phyloP scores from a whole-genome alignment of 1,284 basidiomycete species.

The Microbotryum scabiosae region DNA sequence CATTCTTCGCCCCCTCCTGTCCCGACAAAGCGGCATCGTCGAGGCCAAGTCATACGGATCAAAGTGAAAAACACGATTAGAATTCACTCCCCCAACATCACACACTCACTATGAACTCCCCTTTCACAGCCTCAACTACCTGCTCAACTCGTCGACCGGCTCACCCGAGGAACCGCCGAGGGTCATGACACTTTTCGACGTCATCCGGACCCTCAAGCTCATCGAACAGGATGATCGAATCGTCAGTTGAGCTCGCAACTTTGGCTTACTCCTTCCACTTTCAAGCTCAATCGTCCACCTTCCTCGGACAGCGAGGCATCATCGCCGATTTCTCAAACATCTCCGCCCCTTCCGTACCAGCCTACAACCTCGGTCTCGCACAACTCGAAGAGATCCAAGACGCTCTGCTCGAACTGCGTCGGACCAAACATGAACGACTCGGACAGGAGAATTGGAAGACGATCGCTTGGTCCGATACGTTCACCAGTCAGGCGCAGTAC shows the following conservation, averaged over 20 bases:
- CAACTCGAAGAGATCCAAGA: slow-evolving; percentile 44
- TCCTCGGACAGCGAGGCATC: slow-evolving; percentile 36
- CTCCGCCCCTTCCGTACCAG: slow-evolving; percentile 39
- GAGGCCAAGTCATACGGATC: slow-evolving; percentile 31
- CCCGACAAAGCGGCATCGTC: slow-evolving; percentile 34
- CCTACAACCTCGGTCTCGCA: slow-evolving; percentile 40
- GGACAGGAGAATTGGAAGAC: slow-evolving; percentile 34
- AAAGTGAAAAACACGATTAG: background rate
- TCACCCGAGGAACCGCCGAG: slow-evolving; percentile 32
- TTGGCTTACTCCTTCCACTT: no score
- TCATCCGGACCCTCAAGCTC: slow-evolving; percentile 40
- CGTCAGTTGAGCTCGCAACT: slow-evolving; percentile 10
- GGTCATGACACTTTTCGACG: slow-evolving; percentile 42
- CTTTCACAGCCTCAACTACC: slow-evolving; percentile 28
- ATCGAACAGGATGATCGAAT: slow-evolving; percentile 40
- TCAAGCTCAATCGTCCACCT: no score
- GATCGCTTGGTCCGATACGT: slow-evolving; percentile 43
- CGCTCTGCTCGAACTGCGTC: slow-evolving; percentile 40
- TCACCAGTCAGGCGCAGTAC: slow-evolving; percentile 41
- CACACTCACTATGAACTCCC: background rate
- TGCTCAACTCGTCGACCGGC: slow-evolving; percentile 25
- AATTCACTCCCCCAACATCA: background rate
- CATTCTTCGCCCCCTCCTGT: no score
- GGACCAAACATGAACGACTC: slow-evolving; percentile 38
- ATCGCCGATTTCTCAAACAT: slow-evolving; percentile 42